Conservation (phyloP, 441 rosid species). For the Pelargonium australe region DNA sequence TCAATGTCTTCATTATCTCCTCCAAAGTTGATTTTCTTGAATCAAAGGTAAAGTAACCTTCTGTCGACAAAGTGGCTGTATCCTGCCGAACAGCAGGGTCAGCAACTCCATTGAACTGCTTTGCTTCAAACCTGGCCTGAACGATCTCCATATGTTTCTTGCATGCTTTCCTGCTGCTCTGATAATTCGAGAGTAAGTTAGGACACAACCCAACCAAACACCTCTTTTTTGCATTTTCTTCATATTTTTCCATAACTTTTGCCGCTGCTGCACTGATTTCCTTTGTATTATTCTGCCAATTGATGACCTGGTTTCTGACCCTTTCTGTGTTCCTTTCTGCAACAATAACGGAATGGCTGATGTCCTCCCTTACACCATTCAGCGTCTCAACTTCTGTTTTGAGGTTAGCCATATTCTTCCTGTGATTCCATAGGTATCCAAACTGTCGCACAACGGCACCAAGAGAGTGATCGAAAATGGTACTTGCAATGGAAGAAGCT, state of each 20-base stretch:
- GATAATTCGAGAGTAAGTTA: neutral
- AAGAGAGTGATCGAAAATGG: neutral
- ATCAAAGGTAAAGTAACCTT: conserved; percentile 6
- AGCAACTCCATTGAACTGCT: neutral
- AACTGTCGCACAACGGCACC: neutral
- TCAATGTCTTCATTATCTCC: conserved; percentile 10
- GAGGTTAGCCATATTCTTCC: neutral
- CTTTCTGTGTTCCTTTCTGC: neutral
- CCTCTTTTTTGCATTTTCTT: neutral
- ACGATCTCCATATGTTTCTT: neutral
- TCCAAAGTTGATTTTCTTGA: neutral
- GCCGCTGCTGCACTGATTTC: neutral
- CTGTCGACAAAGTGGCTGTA: neutral
- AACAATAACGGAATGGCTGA: neutral
- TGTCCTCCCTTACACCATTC: neutral
- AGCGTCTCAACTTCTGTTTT: neutral
- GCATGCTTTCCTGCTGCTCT: neutral
- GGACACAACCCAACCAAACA: neutral
- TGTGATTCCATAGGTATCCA: neutral
- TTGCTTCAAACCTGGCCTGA: neutral
- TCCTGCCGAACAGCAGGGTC: neutral
- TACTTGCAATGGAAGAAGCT: neutral
- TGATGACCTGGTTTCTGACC: neutral
- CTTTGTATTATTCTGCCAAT: neutral
- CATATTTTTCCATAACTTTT: neutral